Evolutionary conservation across 768 basidiomycete genomes (phyloP), one percentile per base, ranked within the genome.

Genomic region (Royoungia palumana): DNA sequence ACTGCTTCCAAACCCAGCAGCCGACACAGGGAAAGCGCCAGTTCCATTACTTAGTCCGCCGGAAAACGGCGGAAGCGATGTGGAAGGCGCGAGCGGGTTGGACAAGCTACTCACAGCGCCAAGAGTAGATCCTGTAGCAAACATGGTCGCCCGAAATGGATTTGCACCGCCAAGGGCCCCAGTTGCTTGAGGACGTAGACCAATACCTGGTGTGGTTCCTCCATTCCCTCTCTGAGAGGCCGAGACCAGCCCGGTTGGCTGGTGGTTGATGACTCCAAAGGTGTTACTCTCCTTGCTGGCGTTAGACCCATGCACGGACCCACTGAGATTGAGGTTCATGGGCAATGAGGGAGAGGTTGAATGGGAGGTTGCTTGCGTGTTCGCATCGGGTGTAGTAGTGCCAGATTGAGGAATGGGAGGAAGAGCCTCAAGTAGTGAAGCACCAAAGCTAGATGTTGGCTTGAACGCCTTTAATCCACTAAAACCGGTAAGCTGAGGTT

Each of bases 401-500:
- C 66, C 64, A 6, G 84, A 81, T 28, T 79, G 82, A 11, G 86
- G 79, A 46, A 91, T 81, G 6, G 89, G 74, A 3, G 92, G 92
- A 21, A 93, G 68, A 3, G 81, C 78, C 43, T 86, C 86, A 50
- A 93, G 59, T 35, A 93, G 63, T 14, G 82, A 80, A 28, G 86
- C 82, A 25, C 90, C 90, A 61, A 93, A 93, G 35, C 79, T 83
- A 2, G 84, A 87, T 3, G 83, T 77, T 3, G 90, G 90, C 60
- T 90, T 89, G 75, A 93, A 93, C 6, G 87, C 80, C 62, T 86
- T 89, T 55, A 90, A 64, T 6, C 83, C 85, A 21, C 76, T 72
- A 46, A 74, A 79, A 2, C 79, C 79, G 5, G 79, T 80, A 39
- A 56, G 43, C 57, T 80, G 79, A 4, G 76, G 57, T 54, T 72